phyloP scores from a whole-genome alignment of 768 basidiomycete genomes.

The Leucocoprinus birnbaumii region DNA sequence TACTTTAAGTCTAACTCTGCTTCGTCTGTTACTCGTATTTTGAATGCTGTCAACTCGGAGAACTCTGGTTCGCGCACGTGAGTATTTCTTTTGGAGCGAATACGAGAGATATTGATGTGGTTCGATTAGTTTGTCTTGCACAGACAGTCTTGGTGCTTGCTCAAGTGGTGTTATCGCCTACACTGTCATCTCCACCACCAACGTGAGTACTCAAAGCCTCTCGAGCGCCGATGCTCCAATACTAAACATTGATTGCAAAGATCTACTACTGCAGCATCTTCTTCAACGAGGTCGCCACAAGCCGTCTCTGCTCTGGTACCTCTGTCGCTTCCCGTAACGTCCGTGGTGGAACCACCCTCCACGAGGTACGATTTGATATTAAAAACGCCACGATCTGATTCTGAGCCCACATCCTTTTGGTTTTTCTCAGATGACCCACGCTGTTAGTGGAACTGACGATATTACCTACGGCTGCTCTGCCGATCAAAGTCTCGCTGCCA shows the following conservation, averaged over 20 bases:
- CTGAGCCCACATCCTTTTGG: too few relatives aligned
- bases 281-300: conserved; percentile 40
- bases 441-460: conserved; percentile 37
- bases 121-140: conserved; percentile 35
- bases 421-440: conserved; percentile 36
- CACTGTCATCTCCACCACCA: conserved; percentile 41
- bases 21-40: conserved; percentile 29
- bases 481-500: conserved; percentile 35
- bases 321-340: conserved; percentile 41
- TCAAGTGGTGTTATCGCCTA: conserved; percentile 40
- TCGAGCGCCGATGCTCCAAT: not conserved
- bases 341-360: conserved; percentile 45
- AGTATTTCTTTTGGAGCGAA: conserved; percentile 5
- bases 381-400: not conserved
- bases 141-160: conserved; percentile 35
- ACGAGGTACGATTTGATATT: conserved; percentile 30
- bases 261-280: conserved; percentile 47
- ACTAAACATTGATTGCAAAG: conserved; percentile 16
- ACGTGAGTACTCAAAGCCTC: conserved; percentile 23
- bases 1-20: conserved; percentile 38
- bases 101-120: not conserved
- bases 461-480: conserved; percentile 37
- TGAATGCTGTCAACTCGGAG: conserved; percentile 38
- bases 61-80: conserved; percentile 36
- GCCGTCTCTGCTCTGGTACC: conserved; percentile 39